phyloP scores from a whole-genome alignment of 1,284 basidiomycete genomes.

The Leccinum subatratum region DNA sequence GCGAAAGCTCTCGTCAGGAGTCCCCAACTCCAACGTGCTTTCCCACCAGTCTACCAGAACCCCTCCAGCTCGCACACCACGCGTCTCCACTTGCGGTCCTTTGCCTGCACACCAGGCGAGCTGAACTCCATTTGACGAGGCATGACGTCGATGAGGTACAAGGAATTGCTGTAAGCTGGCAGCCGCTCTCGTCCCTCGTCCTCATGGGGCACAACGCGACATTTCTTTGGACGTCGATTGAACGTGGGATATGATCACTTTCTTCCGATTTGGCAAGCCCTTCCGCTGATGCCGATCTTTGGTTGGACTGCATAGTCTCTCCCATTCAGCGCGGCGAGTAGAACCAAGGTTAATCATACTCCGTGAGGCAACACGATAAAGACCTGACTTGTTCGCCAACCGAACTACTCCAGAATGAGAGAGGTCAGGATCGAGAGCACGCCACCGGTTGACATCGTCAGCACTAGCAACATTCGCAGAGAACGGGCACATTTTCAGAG shows the following conservation, averaged over 20 bases:
- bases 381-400: conserved; percentile 25
- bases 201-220: conserved; percentile 14
- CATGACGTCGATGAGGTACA: conserved; percentile 82
- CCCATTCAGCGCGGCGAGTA: conserved; percentile 25
- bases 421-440: conserved; percentile 6
- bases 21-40: too few relatives aligned
- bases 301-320: conserved; percentile 13
- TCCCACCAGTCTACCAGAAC: background rate
- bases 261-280: conserved; percentile 21
- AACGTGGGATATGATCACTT: conserved; percentile 33
- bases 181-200: conserved; percentile 76
- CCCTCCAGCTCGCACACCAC: conserved; percentile 90
- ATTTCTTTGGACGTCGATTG: conserved; percentile 22
- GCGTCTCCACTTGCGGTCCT: conserved; percentile 87
- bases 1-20: too few relatives aligned
- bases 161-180: conserved; percentile 77
- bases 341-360: conserved; percentile 40
- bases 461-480: conserved; percentile 13
- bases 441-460: conserved; percentile 6
- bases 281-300: conserved; percentile 14
- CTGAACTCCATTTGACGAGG: conserved; percentile 94
- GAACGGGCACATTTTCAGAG: conserved; percentile 14
- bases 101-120: conserved; percentile 79
- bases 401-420: conserved; percentile 7
- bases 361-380: conserved; percentile 42